Base-by-base conservation (phyloP, 805 yeast genomes). In the Yarrowia sp. region DNA sequence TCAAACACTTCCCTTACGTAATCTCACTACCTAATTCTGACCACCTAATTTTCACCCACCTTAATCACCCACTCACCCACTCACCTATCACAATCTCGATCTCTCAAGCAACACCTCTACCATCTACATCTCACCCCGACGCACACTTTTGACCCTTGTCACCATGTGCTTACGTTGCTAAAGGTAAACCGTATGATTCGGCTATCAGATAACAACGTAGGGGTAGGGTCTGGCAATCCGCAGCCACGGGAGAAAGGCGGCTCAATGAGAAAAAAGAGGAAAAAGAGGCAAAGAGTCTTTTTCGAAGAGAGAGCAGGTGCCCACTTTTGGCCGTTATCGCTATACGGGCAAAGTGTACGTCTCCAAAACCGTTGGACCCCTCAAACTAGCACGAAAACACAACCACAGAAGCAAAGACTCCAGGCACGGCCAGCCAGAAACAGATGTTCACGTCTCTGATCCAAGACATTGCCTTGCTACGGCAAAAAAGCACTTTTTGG, bases 81-180 rank as follows among this genome's bases (percentile, higher is more conserved):
- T n/a, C n/a, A n/a, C n/a, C n/a, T n/a, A n/a, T n/a, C n/a, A n/a
- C n/a, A n/a, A n/a, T n/a, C n/a, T n/a, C n/a, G n/a, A n/a, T n/a
- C n/a, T n/a, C n/a, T n/a, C n/a, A n/a, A n/a, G 55, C 56, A 52
- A 52, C 15, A 47, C 24, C 34, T 17, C 40, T 33, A 14, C n/a
- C 14, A 38, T 24, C 34, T 15, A n/a, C 42, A 17, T 24, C n/a
- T n/a, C n/a, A n/a, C n/a, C 3, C 13, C 7, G 58, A 3, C 42
- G 58, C 0, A 19, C 43, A 52, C 17, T 36, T 52, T 6, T 52
- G 58, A 6, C 58, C 58, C 58, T 52, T 52, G 58, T 52, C 58
- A 52, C 58, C 58, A 52, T 52, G 19, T 52, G 43, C 58, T 52
- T 52, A 36, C 43, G 43, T 52, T 52, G 58, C 58, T 52, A 52